phyloP scores from a whole-genome alignment of 208 protist genomes.

The Acanthamoeba rhysodes region DNA sequence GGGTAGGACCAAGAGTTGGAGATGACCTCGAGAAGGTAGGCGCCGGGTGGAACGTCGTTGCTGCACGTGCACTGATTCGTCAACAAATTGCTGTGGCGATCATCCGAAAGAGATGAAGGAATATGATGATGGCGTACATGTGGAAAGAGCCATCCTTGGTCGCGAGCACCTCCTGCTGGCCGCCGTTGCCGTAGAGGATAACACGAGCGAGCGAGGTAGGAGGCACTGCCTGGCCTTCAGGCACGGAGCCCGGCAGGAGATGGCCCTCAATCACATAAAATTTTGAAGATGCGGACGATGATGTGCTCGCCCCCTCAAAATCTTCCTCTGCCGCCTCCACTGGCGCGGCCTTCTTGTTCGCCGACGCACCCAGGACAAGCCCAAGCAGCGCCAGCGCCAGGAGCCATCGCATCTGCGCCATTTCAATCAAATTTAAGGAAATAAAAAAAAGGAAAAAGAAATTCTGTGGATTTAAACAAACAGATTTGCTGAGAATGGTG shows the following conservation, averaged over 20 bases:
- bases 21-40: constrained; percentile 41
- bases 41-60: constrained; percentile 26
- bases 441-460: neutral
- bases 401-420: neutral
- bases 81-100: neutral
- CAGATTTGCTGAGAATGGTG: neutral
- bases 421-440: neutral
- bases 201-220: neutral
- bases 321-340: neutral
- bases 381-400: neutral
- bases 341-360: neutral
- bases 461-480: neutral
- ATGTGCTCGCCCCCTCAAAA: neutral
- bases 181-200: constrained; percentile 17
- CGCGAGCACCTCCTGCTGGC: neutral
- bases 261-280: constrained; percentile 1
- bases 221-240: neutral
- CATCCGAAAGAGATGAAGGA: neutral
- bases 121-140: neutral
- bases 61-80: neutral
- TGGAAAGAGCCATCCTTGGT: neutral
- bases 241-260: neutral
- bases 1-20: constrained; percentile 4
- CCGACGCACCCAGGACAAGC: neutral
- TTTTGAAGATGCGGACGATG: neutral